Evolutionary conservation across 768 basidiomycete genomes (phyloP), one percentile per base, ranked within the genome.

Genomic region (Suillus hirtellus): DNA sequence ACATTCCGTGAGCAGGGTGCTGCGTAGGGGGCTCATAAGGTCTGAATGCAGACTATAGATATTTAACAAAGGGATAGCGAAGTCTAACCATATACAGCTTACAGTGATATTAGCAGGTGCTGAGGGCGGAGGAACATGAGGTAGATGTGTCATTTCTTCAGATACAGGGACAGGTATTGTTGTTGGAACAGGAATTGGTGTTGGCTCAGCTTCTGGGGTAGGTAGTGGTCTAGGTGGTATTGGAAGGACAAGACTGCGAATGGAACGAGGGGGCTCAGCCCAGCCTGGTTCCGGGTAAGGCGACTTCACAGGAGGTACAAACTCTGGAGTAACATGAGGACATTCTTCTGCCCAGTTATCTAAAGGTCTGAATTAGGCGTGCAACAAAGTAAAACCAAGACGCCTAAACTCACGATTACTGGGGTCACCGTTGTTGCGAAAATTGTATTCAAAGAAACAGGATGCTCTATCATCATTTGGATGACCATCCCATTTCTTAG

Each of bases 351-450:
- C 59, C 74, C 74, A 75, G 27, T 68, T 69, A 37, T 75, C 74
- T 75, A 44, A 44, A 60, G 53, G 34, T 17, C 34, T 21, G n/a
- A 14, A 21, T 38, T 40, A 35, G 12, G 10, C n/a, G 27, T 34
- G 42, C 50, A 4, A 46, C 31, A 44, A 43, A 37, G 4, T 17
- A 49, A 31, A 27, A 40, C 14, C 21, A 24, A 19, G 21, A 46
- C 14, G 24, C 24, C 15, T 44, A 12, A 27, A 71, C 73, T 64
- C 34, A 76, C 75, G 74, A 40, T 69, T 70, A 42, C 67, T 60
- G 38, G 75, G 75, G 52, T 75, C 73, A 8, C 74, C 75, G 2
- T 75, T 70, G 12, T 69, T 68, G 34, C 60, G 65, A 73, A 71
- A 75, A 58, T 76, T 75, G 46, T 76, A 75, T 27, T 69, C 35